Conservation (phyloP, 192 early-diverging fungal species). For the Podila minutissima region DNA sequence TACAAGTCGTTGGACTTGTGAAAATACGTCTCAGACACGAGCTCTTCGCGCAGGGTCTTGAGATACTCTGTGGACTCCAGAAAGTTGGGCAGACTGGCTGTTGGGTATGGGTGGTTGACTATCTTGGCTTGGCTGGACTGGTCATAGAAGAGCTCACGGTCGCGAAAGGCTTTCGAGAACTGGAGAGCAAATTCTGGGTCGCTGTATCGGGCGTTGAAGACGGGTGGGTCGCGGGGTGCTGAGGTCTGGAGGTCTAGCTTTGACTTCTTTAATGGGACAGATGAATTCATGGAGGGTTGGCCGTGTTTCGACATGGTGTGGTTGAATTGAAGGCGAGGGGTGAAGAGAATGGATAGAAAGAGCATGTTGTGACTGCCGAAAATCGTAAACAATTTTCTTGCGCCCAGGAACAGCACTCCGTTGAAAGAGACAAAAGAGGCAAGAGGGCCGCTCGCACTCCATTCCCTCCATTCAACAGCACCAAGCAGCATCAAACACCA, state of each 20-base stretch:
- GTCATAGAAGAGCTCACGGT: constrained; percentile 31
- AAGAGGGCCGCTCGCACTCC: not conserved
- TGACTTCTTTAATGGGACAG: constrained; percentile 17
- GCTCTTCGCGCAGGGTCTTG: constrained; percentile 43
- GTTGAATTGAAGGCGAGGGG: not conserved
- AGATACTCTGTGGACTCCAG: constrained; percentile 46
- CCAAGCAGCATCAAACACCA: constrained; percentile 7
- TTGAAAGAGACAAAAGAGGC: no score
- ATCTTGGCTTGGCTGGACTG: constrained; percentile 25
- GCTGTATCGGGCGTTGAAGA: constrained; percentile 50
- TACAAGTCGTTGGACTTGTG: constrained; percentile 77
- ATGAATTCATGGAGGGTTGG: not conserved
- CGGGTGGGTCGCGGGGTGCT: constrained; percentile 13
- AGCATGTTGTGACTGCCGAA: not conserved
- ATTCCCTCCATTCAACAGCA: not conserved
- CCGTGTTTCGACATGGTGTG: constrained; percentile 35
- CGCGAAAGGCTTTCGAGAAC: constrained; percentile 52
- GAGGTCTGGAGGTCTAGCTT: constrained; percentile 17
- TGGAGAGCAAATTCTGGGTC: constrained; percentile 31
- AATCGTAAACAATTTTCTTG: constrained; percentile 5
- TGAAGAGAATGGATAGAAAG: not conserved
- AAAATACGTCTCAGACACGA: constrained; percentile 47
- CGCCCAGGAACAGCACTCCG: not conserved
- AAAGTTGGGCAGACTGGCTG: constrained; percentile 47
- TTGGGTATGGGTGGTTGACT: constrained; percentile 38